A percentile compares a stretch with the other conserved stretches of the same genome.
These are phyloP conservation scores for Oidium heveae DNA, from an alignment of 2,329 filamentous ascomycete genomes.

Conservation along the genomic window DNA sequence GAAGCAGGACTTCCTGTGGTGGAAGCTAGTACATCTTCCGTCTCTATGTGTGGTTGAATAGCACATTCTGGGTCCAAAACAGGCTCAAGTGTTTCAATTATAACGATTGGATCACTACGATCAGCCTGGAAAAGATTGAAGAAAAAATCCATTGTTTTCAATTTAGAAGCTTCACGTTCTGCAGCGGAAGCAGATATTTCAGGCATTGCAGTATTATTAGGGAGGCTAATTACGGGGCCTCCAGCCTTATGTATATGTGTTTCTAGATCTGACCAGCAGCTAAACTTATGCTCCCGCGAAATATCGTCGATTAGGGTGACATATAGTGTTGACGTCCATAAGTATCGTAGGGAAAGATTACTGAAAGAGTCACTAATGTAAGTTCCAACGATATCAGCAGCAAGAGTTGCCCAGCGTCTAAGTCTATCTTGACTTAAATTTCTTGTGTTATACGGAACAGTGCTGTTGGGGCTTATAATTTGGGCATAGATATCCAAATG, in stretches of 20 bases:
- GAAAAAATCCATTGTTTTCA: constrained; percentile 95
- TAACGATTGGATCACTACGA: constrained; percentile 50
- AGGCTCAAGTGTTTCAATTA: constrained; percentile 83
- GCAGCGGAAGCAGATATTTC: constrained; percentile 63
- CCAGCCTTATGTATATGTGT: constrained; percentile 22
- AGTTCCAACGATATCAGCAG: constrained; percentile 23
- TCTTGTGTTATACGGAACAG: constrained; percentile 25
- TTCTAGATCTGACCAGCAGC: constrained; percentile 37
- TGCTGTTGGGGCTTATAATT: constrained; percentile 34
- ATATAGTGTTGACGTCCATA: constrained; percentile 40
- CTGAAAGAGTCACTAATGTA: constrained; percentile 7
- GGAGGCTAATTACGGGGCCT: constrained; percentile 31
- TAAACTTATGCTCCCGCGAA: constrained; percentile 30
- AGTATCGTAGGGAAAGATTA: constrained; percentile 29
- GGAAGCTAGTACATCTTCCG: constrained; percentile 4
- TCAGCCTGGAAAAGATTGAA: constrained; percentile 69
- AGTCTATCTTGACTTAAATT: constrained; percentile 30
- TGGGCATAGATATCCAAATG: constrained; percentile 39
- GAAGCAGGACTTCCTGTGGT: constrained; percentile 14
- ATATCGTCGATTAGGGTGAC: constrained; percentile 29
- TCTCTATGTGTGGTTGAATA: constrained; percentile 12
- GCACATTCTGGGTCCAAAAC: constrained; percentile 53
- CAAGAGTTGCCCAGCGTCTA: constrained; percentile 31
- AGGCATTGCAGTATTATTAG: constrained; percentile 74
- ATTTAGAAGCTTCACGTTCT: constrained; percentile 71